Base-by-base conservation (phyloP, 2,329 filamentous ascomycete genomes). In the Arthrobotrys conoides region DNA sequence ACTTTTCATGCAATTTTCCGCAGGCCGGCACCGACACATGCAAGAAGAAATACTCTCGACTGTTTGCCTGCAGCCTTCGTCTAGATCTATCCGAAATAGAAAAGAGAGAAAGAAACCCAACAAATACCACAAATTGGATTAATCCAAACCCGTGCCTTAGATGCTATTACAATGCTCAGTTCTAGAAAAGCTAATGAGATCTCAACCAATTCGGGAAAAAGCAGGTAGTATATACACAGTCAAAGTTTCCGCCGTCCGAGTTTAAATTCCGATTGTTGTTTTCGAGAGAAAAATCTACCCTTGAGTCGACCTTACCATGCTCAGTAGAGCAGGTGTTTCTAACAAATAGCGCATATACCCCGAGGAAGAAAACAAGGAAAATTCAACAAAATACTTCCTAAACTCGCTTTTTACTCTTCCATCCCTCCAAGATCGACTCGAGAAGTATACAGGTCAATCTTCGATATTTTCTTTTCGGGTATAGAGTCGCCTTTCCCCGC, bases 401-500 rank as follows among this genome's bases (percentile, higher is more conserved):
- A 51, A 22, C n/a, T n/a, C n/a, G n/a, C n/a, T 27, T 51, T 78
- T 61, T 30, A 49, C 61, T 78, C 75, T 30, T 78, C 75, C 68
- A 78, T 72, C 44, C 68, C 68, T 49, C 75, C 75, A 14, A 78
- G 51, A 53, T 78, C 75, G 16, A 78, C 48, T 63, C 75, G 68
- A 65, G 75, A 78, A 44, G 75, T 18, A 33, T 78, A 78, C 61
- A 78, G 22, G 38, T 78, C 75, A 41, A 78, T 78, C 68, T 78
- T 38, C 36, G 75, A 78, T 18, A 78, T 78, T 57, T 72, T 72
- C 68, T 78, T 78, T 65, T 78, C 75, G 44, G 75, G 75, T 49
- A 78, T 78, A 41, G 63, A 53, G 24, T 72, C 68, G 14, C 75
- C 75, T 81, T 90, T 90, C 0, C 96, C 96, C 0, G 93, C 94